Evolutionary conservation across 352 stramenopile genomes (phyloP), one percentile per base, ranked within the genome.

Genomic region (Pythium plurisporium): DNA sequence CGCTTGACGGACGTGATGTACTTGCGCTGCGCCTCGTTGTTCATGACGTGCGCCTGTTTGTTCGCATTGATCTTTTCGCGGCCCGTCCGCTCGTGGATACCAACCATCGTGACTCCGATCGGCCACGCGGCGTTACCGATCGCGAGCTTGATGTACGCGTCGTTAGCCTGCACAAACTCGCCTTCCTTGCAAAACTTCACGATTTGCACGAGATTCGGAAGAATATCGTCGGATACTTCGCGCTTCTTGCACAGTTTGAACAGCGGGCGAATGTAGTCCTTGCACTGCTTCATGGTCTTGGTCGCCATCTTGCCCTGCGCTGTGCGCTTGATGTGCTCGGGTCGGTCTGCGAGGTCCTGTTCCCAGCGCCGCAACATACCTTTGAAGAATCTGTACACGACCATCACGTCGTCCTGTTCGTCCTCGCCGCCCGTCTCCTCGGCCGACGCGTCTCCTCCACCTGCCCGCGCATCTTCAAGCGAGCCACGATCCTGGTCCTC

Each of bases 31-130:
- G 92, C 72, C 72, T 99, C 97, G 67, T 98, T 98, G 88, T 99
- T 99, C 96, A 99, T 99, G 50, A 99, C 95, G 76, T 99, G 97
- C 19, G 97, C 97, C 60, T 99, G 95, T 71, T 99, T 99, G 73
- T 97, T 92, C 26, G 87, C 89, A 59, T 98, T 93, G 70, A 99
- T 98, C 69, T 98, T 98, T 48, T 96, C 90, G 8, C 91, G 85
- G 3, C 95, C 96, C 40, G 86, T 94, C 51, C 95, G 87, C 52
- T 98, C 94, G 79, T 99, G 97, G 67, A 99, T 99, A 20, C 97
- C 97, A 25, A 99, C 96, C 93, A 98, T 99, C 7, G 96, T 99
- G 1, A 99, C 95, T 53, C 97, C 97, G 58, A 99, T 99, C 2
- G 97, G 97, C 97, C 97, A 99, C 37, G 97, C 93, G 1, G 95